phyloP scores from a whole-genome alignment of 306 rosid species.

The Hippophae tibetana region DNA sequence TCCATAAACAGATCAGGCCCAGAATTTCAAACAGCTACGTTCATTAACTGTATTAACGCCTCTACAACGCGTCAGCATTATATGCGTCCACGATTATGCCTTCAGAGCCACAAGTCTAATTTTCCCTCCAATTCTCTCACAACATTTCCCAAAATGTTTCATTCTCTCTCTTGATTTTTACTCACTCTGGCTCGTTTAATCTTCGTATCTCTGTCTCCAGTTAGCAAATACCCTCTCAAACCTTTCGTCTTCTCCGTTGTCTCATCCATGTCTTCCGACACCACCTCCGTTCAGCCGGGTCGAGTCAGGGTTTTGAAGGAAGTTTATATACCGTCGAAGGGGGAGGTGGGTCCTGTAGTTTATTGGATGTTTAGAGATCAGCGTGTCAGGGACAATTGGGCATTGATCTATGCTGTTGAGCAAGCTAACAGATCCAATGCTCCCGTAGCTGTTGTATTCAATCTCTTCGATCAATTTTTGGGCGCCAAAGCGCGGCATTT shows the following conservation, averaged over 20 bases:
- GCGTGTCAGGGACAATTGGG: constrained; percentile 80
- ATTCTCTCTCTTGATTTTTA: too few relatives aligned
- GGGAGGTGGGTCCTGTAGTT: constrained; percentile 58
- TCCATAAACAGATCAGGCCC: too few relatives aligned
- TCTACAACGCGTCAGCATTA: too few relatives aligned
- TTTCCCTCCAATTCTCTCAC: too few relatives aligned
- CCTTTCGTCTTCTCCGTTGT: constrained; percentile 1
- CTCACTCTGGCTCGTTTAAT: constrained; percentile 7
- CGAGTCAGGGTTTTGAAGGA: constrained; percentile 53
- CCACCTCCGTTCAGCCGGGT: constrained; percentile 32
- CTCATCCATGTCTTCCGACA: constrained; percentile 29
- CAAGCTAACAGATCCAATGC: constrained; percentile 57
- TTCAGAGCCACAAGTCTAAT: too few relatives aligned
- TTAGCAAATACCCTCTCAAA: constrained; percentile 7
- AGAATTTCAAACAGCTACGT: too few relatives aligned
- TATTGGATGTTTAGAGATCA: constrained; percentile 99
- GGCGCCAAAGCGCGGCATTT: constrained; percentile 86
- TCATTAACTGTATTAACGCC: too few relatives aligned
- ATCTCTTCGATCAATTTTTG: constrained; percentile 63
- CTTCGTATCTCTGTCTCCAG: constrained; percentile 10
- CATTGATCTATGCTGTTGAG: constrained; percentile 73
- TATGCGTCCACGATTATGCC: too few relatives aligned
- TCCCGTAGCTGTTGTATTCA: constrained; percentile 77
- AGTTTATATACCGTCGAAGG: constrained; percentile 15
- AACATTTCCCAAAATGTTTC: too few relatives aligned